Percentiles rank a stretch among this genome's conserved stretches.
Evolutionary conservation across 2,329 filamentous ascomycete genomes (phyloP).

Genomic region (Pseudogymnoascus sp.): DNA sequence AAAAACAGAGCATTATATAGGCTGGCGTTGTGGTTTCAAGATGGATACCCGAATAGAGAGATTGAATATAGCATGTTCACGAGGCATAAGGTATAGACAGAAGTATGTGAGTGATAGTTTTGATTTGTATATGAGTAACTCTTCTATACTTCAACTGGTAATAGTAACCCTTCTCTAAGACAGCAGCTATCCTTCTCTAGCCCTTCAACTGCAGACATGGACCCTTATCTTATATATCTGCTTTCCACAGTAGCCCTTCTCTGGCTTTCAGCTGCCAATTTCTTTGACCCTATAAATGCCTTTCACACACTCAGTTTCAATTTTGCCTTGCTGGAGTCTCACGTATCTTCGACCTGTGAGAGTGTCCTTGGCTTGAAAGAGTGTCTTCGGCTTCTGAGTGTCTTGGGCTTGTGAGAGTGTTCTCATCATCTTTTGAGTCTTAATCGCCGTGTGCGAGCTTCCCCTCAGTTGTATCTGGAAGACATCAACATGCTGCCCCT

Average conservation of each 20-base stretch:
- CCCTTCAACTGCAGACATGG: neutral
- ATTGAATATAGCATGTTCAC: neutral
- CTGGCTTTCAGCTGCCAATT: neutral
- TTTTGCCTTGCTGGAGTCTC: neutral
- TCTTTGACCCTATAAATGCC: neutral
- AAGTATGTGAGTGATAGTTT: neutral
- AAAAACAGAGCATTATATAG: neutral
- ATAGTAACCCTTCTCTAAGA: neutral
- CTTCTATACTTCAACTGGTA: neutral
- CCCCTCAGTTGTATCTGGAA: neutral
- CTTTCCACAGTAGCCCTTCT: neutral
- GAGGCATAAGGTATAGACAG: neutral
- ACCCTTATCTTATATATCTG: neutral
- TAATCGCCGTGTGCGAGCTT: neutral
- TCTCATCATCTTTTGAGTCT: neutral
- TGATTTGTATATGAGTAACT: neutral
- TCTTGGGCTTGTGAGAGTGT: neutral
- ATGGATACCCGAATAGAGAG: neutral
- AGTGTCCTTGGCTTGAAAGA: neutral
- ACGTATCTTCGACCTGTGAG: neutral
- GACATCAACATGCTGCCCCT: neutral
- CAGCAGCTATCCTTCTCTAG: neutral
- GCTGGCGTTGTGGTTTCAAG: neutral
- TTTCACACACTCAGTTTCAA: neutral
- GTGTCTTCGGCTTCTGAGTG: neutral